Evolutionary conservation across 805 yeast genomes (phyloP), one percentile per base, ranked within the genome.

Genomic region (Ogataea nitratoaversa): DNA sequence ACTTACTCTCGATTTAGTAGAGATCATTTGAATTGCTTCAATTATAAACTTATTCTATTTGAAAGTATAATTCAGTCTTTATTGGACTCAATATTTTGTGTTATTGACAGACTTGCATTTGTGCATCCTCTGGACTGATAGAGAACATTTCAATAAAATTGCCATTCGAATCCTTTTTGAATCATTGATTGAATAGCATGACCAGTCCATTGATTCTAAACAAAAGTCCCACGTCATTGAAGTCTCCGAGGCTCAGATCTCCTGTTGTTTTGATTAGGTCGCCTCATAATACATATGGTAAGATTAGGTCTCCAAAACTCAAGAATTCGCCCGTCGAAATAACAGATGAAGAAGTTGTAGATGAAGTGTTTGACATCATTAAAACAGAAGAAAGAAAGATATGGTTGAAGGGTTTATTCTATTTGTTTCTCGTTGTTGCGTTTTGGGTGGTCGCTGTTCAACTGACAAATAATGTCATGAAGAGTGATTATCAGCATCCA

Each of bases 361-460:
- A 49, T 5, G 63, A 60, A 38, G 60, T 59, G 8, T 57, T 59
- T 12, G 63, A 57, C 29, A 50, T 60, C n/a, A 60, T 60, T 44
- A 55, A 48, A 17, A 38, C 51, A 9, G 59, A 67, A 32, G 79
- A 76, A 43, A 55, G 62, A 18, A 53, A 47, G 33, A 68, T 68
- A 43, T 76, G 70, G 64, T 46, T 57, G n/a, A 56, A 63, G 17
- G 82, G 82, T 2, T 51, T 72, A 4, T 25, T 66, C 8, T 56
- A 72, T 27, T 57, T 76, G 25, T 51, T 67, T 8, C 36, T 71
- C 4, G 71, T 73, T 1, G 63, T 76, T 8, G 40, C 59, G 8
- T 63, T 75, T 1, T 75, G 80, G 79, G 65, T 76, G 28, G 39
- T 65, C 3, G 76, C 78, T 0, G 59, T 71, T 16, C 79, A 75